Evolutionary conservation across 768 basidiomycete genomes (phyloP).

Genomic region (Tylopilus sp.): DNA sequence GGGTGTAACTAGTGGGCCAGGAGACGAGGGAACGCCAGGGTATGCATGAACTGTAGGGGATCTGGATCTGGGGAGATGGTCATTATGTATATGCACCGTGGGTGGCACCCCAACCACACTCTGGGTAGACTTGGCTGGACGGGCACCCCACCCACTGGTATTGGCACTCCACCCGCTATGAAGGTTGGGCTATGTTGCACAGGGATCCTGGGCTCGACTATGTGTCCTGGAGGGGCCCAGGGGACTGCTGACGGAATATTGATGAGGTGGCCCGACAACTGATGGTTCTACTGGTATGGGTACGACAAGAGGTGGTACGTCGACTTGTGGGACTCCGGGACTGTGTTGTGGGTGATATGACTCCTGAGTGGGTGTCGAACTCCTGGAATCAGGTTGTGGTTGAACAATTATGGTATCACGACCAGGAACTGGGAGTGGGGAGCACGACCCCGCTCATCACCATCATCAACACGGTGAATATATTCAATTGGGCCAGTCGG

Average conservation of each 20-base stretch:
- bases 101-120: constrained; percentile 16
- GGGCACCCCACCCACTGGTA: not conserved
- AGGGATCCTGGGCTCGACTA: constrained; percentile 10
- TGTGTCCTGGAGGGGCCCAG: constrained; percentile 23
- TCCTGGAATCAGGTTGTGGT: constrained; percentile 13
- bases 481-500: constrained; percentile 5
- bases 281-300: constrained; percentile 16
- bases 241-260: constrained; percentile 13
- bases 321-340: constrained; percentile 7
- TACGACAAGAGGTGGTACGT: constrained; percentile 15
- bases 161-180: too few species aligned
- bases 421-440: constrained; percentile 20
- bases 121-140: constrained; percentile 4
- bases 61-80: constrained; percentile 15
- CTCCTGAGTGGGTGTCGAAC: constrained; percentile 27
- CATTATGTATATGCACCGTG: constrained; percentile 7
- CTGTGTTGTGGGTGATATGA: constrained; percentile 14
- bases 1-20: constrained; percentile 2
- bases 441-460: constrained; percentile 13
- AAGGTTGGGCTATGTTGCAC: constrained; percentile 6
- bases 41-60: constrained; percentile 28
- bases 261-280: constrained; percentile 11
- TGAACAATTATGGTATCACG: constrained; percentile 14
- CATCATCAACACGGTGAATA: constrained; percentile 3
- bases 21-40: constrained; percentile 4